A percentile compares a stretch with the other conserved stretches of the same genome.
Evolutionary conservation across 257 asterid species (phyloP).

Genomic region (Craterostigma plantagineum): DNA sequence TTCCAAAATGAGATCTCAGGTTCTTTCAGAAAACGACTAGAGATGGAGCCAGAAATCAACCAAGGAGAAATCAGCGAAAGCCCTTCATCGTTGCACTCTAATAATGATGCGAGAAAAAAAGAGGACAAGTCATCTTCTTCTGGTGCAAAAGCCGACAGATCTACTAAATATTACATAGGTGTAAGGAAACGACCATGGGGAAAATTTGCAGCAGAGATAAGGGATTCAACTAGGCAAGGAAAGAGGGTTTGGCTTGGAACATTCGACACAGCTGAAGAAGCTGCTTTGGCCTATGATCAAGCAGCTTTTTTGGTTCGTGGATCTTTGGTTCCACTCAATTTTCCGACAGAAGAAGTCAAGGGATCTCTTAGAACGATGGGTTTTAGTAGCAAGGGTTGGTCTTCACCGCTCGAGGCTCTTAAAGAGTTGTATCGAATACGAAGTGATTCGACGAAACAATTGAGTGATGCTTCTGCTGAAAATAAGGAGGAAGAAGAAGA

Average conservation of each 20-base stretch:
- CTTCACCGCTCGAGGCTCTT: not conserved
- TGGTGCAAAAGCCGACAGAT: no score
- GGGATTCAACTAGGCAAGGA: slow-evolving; percentile 1
- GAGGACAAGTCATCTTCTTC: no score
- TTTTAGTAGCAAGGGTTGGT: not conserved
- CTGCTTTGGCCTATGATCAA: slow-evolving; percentile 4
- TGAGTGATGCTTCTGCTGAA: no score
- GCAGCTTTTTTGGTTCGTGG: slow-evolving; percentile 1
- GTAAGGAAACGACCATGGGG: slow-evolving; percentile 1
- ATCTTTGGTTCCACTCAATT: not conserved
- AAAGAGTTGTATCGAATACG: not conserved
- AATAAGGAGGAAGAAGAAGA: not conserved
- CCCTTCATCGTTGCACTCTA: no score
- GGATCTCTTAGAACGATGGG: slow-evolving; percentile 1
- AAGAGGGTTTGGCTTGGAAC: slow-evolving; percentile 4
- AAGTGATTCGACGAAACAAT: no score
- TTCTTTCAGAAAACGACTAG: no score
- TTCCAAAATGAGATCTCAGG: no score
- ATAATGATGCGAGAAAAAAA: no score
- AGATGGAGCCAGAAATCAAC: no score
- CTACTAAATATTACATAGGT: not conserved
- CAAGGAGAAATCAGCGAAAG: no score
- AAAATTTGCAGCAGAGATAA: slow-evolving; percentile 1
- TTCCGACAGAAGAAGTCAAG: not conserved
- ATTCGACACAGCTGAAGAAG: slow-evolving; percentile 3